Percentiles rank a stretch among this genome's conserved stretches.
Conservation (phyloP, 2,329 filamentous ascomycete species). For the Leptographium lundbergii region DNA sequence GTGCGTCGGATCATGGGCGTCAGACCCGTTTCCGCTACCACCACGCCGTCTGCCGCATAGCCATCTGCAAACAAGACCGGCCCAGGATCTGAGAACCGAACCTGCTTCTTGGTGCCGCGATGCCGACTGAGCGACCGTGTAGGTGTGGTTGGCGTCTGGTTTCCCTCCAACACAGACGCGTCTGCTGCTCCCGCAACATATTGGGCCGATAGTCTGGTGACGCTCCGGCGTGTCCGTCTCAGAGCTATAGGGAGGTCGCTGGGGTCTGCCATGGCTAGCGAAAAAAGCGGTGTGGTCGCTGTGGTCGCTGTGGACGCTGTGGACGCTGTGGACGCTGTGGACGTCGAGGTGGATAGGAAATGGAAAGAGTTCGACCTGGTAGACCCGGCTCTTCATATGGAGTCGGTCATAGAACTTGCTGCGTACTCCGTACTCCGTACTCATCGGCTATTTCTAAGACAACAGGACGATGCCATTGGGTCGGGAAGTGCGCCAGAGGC, state of each 20-base stretch:
- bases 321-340: too few species aligned
- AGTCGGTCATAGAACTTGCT: neutral
- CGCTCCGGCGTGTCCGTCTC: slow-evolving; percentile 37
- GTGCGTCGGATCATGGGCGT: slow-evolving; percentile 46
- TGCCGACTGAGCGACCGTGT: slow-evolving; percentile 11
- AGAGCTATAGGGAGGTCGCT: slow-evolving; percentile 40
- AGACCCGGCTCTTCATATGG: neutral
- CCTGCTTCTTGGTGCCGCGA: slow-evolving; percentile 29
- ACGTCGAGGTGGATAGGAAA: neutral
- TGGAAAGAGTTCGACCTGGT: neutral
- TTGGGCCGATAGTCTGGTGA: slow-evolving; percentile 11
- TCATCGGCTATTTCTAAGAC: neutral
- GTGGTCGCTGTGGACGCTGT: neutral
- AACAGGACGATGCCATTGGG: neutral
- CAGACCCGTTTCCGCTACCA: slow-evolving; percentile 32
- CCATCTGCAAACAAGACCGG: neutral
- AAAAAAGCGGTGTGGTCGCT: neutral
- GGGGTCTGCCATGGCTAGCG: slow-evolving; percentile 21
- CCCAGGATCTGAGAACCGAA: slow-evolving; percentile 49
- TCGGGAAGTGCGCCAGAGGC: neutral
- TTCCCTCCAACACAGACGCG: slow-evolving; percentile 19
- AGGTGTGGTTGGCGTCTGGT: slow-evolving; percentile 12
- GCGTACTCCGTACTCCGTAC: neutral
- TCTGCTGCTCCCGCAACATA: slow-evolving; percentile 7
- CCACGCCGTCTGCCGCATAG: neutral